These are phyloP conservation scores for Xylariomycetidae sp. DNA, from an alignment of 2,329 filamentous ascomycete species.

Conservation along the genomic window DNA sequence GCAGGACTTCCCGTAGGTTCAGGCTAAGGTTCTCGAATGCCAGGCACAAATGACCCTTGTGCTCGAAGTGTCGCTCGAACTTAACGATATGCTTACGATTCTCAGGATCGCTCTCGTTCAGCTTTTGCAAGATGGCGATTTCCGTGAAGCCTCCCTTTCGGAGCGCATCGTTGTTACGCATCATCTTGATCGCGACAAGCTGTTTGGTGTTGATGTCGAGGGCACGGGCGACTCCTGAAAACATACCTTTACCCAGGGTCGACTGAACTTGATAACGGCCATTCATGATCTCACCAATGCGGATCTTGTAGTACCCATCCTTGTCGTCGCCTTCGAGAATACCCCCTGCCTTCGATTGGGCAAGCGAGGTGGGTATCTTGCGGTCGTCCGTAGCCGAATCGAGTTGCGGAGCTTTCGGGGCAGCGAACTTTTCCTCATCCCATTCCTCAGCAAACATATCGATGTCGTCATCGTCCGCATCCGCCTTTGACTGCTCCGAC, in stretches of 20 bases:
- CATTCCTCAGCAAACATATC: slow-evolving; percentile 90
- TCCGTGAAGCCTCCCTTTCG: slow-evolving; percentile 90
- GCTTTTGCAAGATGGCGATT: slow-evolving; percentile 83
- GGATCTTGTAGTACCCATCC: slow-evolving; percentile 94
- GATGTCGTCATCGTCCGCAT: slow-evolving; percentile 62
- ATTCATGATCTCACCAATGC: slow-evolving; percentile 84
- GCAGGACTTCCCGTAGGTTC: slow-evolving; percentile 88
- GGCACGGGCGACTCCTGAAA: slow-evolving; percentile 90
- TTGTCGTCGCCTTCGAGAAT: slow-evolving; percentile 90
- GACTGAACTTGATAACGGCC: slow-evolving; percentile 85
- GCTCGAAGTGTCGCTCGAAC: slow-evolving; percentile 82
- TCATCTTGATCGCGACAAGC: slow-evolving; percentile 94
- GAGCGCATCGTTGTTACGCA: slow-evolving; percentile 91
- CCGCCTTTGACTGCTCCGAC: slow-evolving; percentile 39
- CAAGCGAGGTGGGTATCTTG: slow-evolving; percentile 40
- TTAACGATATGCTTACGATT: slow-evolving; percentile 89
- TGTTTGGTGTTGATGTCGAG: slow-evolving; percentile 67
- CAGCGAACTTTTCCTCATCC: slow-evolving; percentile 58
- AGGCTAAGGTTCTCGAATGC: slow-evolving; percentile 92
- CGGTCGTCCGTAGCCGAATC: slow-evolving; percentile 34
- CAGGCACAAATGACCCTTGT: slow-evolving; percentile 93
- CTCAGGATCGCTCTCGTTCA: slow-evolving; percentile 78
- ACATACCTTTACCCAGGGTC: slow-evolving; percentile 88
- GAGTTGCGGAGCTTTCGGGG: slow-evolving; percentile 38
- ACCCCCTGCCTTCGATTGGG: slow-evolving; percentile 56